These are phyloP conservation scores for Lodderomyces parapsilosis DNA, from an alignment of 1,139 yeast species.

Conservation along the genomic window DNA sequence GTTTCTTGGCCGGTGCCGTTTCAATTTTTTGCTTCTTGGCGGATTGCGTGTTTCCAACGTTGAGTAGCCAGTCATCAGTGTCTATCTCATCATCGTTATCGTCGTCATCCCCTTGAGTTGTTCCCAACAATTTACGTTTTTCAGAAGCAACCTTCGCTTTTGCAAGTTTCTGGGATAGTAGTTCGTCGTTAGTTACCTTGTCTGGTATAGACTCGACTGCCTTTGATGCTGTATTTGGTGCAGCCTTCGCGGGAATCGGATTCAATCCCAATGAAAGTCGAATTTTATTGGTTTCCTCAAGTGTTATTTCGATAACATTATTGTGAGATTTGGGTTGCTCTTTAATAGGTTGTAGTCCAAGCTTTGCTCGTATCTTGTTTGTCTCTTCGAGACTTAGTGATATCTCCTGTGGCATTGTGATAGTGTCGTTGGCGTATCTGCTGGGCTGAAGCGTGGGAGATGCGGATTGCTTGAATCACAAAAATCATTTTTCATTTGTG, in stretches of 20 bases:
- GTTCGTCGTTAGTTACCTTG: not conserved
- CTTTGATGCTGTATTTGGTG: not conserved
- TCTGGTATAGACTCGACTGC: not conserved
- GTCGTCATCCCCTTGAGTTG: not conserved
- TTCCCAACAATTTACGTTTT: not conserved
- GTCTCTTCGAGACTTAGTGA: constrained; percentile 39
- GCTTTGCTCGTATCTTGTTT: constrained; percentile 30
- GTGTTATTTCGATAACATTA: constrained; percentile 22
- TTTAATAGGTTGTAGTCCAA: constrained; percentile 23
- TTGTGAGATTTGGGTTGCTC: not conserved
- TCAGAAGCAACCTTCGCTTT: not conserved
- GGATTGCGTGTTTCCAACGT: constrained; percentile 16
- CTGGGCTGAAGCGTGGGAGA: too few relatives aligned
- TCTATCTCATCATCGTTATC: constrained; percentile 19
- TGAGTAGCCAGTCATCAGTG: constrained; percentile 42
- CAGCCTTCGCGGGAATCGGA: constrained; percentile 23
- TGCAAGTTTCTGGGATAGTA: constrained; percentile 12
- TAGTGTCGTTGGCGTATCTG: not conserved
- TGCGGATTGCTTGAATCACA: not conserved
- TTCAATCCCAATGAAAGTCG: constrained; percentile 31
- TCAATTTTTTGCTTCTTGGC: constrained; percentile 7
- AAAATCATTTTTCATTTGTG: not conserved
- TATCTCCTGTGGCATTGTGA: constrained; percentile 24
- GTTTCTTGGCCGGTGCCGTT: not conserved
- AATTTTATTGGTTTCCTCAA: constrained; percentile 40